A percentile compares a stretch with the other conserved stretches of the same genome.
These are phyloP conservation scores for Centrapalus pauciflorus DNA, from an alignment of 129 eudicot genomes.

Conservation along the genomic window DNA sequence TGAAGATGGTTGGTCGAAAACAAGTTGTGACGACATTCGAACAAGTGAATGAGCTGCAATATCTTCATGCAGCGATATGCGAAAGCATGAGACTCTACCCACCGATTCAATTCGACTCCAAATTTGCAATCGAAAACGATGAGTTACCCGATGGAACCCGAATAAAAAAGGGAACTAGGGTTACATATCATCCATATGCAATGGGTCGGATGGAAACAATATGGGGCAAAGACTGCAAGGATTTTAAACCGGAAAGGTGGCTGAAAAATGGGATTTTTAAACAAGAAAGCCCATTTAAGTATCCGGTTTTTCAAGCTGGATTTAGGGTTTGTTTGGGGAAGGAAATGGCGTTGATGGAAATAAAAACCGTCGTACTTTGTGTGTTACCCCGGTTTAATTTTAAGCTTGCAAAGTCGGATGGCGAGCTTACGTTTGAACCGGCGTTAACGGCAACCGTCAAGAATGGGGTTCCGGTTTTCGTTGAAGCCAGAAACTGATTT, in stretches of 20 bases:
- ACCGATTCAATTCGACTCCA: conserved; percentile 37
- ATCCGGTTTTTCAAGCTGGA: conserved; percentile 44
- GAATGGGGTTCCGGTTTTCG: conserved; percentile 6
- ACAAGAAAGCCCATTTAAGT: conserved; percentile 21
- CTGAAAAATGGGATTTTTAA: conserved; percentile 24
- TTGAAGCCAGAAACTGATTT: conserved; percentile 21
- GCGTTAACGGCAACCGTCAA: conserved; percentile 14
- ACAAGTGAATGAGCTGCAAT: conserved; percentile 32
- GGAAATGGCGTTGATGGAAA: conserved; percentile 38
- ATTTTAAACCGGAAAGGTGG: conserved; percentile 50
- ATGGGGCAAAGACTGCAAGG: conserved; percentile 48
- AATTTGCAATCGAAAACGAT: conserved; percentile 26
- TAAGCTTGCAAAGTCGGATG: neutral
- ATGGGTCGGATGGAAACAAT: conserved; percentile 47
- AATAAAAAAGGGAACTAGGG: conserved; percentile 38
- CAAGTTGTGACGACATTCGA: conserved; percentile 3
- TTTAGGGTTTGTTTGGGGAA: conserved; percentile 42
- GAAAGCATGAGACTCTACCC: conserved; percentile 55
- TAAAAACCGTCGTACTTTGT: conserved; percentile 22
- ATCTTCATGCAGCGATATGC: conserved; percentile 41
- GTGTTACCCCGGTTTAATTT: conserved; percentile 20
- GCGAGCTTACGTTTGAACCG: conserved; percentile 15
- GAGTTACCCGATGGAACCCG: conserved; percentile 42
- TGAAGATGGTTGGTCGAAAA: conserved; percentile 16
- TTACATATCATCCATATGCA: conserved; percentile 39